Percentiles rank a stretch among this genome's conserved stretches.
Evolutionary conservation across 139 green algal species (phyloP).

Genomic region (Closterium sp.): DNA sequence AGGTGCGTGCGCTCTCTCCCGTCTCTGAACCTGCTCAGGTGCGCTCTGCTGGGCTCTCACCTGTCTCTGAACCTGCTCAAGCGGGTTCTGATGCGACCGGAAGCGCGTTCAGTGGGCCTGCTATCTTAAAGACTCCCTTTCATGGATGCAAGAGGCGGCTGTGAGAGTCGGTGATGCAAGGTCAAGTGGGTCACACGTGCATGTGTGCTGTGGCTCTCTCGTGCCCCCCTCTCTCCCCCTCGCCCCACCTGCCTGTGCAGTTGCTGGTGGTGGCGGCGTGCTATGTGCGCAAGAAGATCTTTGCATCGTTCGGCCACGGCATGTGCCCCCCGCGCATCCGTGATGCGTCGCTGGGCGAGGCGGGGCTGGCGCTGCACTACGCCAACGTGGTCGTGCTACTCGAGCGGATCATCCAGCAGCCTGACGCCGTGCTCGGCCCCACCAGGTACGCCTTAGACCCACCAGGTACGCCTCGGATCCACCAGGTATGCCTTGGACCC

Average conservation of each 20-base stretch:
- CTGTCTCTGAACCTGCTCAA: too few species aligned
- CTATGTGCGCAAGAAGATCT: conserved; percentile 18
- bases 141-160: too few species aligned
- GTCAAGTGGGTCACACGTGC: too few species aligned
- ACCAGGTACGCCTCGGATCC: background rate
- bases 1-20: background rate
- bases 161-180: too few species aligned
- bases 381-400: conserved; percentile 19
- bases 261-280: conserved; percentile 8
- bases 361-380: conserved; percentile 24
- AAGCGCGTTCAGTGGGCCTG: too few species aligned
- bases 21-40: too few species aligned
- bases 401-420: conserved; percentile 20
- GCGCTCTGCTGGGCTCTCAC: too few species aligned
- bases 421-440: background rate
- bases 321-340: background rate
- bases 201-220: too few species aligned
- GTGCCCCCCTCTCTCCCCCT: too few species aligned
- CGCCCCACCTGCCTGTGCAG: background rate
- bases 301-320: conserved; percentile 8
- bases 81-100: too few species aligned
- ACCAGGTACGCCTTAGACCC: background rate
- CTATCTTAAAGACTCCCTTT: too few species aligned
- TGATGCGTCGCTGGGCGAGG: background rate
- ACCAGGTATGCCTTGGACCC: too few species aligned